Evolutionary conservation across 371 early-diverging fungal genomes (phyloP), one percentile per base, ranked within the genome.

Genomic region (Rhizopus delemar): DNA sequence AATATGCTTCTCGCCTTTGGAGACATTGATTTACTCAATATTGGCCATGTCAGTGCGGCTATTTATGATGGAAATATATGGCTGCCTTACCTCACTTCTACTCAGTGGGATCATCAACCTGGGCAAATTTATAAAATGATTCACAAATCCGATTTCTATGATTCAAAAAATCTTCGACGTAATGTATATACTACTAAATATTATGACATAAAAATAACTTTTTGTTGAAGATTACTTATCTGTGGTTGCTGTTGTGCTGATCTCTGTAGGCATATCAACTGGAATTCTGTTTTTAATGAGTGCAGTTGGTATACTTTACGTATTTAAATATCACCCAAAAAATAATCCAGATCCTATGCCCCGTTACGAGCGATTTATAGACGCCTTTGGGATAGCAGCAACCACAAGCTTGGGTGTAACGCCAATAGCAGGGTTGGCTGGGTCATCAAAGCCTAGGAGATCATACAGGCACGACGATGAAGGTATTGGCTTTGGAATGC

Each of bases 191-290:
- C 8, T 45, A 28, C 31, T 11, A 5, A 45, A 45, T 33, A 16
- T 4, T 35, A 4, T 43, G 8, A 45, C 41, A n/a, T 43, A 28
- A n/a, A 11, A n/a, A 7, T 39, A 6, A 13, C 16, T 15, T 58
- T 4, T 5, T 35, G 12, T 52, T 8, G 29, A 36, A 62, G 56
- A 50, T 28, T 69, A 70, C 55, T 57, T 82, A 28, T 74, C 88
- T 1, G 62, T 84, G 1, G 82, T 84, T 2, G 73, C 85, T 31
- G 86, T 90, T 3, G 83, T 90, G 34, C 67, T 90, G 13, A 85
- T 90, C 46, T 84, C 91, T 28, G 71, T 86, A 31, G 89, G 84
- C 34, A 84, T 87, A 35, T 86, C 91, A 6, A 74, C 89, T 36
- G 84, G 80, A 5, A 60, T 90, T 5, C 83, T 88, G 28, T 79